Base-by-base conservation (phyloP, 2,329 filamentous ascomycete species). In the Stemphylium lycopersici region DNA sequence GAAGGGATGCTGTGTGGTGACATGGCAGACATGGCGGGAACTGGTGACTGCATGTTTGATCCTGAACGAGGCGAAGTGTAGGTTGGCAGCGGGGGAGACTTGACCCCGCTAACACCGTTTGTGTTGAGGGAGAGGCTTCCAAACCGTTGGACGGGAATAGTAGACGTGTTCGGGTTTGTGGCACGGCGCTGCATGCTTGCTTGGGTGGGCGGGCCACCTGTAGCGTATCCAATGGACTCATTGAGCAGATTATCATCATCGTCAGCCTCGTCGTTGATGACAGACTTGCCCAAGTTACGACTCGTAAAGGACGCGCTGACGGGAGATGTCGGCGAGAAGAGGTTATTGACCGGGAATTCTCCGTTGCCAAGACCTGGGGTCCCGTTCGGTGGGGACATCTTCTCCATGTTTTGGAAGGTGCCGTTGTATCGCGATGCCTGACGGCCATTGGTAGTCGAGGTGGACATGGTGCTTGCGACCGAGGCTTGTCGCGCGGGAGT, bases 171-270 rank as follows among this genome's bases (percentile, higher is more conserved):
- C 22, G 90, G 87, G 48, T 87, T 90, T 1, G 89, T 92, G 34
- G 86, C 84, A 61, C 87, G 86, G 48, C 90, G 87, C 62, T 83
- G 80, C 55, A 82, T 77, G 45, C 73, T 75, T 37, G 78, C 77
- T 49, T 84, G 79, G 2, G 64, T 66, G 41, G 75, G 68, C 34
- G 78, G 77, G 8, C 87, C 88, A 66, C 87, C 90, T 66, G 93
- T 88, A 8, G 90, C 90, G 68, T 87, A 91, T 7, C 84, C 87
- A 38, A 90, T 81, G 0, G 89, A 86, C 49, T 91, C 87, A 53
- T 88, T 88, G 40, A 91, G 79, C n/a, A 92, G 79, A 31, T 82
- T 85, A 2, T 89, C 90, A 69, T 91, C 89, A 44, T 91, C 89
- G 59, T 89, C 86, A 24, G 84, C 85, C 13, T 83, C 82, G 66